Percentiles rank a stretch among this genome's conserved stretches.
Conservation (phyloP, 148 eudicot species). For the Dianthus caryophyllus region DNA sequence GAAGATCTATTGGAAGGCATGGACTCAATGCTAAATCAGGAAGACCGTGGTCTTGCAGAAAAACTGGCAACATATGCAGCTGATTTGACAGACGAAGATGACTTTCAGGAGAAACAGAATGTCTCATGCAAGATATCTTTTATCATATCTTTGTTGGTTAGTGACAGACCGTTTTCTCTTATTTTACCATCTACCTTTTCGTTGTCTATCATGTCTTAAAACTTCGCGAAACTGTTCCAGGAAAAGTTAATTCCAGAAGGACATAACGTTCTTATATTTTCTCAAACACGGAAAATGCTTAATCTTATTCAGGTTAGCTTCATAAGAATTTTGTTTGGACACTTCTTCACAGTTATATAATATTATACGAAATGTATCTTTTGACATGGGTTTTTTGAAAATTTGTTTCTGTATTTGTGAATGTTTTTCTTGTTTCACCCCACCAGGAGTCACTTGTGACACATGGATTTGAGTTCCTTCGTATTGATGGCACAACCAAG, state of each 20-base stretch:
- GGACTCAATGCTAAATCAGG: slow-evolving; percentile 68
- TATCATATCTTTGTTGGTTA: slow-evolving; percentile 72
- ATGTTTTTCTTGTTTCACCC: slow-evolving; percentile 7
- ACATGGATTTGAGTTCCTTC: slow-evolving; percentile 57
- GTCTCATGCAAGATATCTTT: slow-evolving; percentile 95
- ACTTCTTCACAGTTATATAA: too few species aligned
- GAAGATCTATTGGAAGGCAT: slow-evolving; percentile 94
- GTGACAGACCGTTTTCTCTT: slow-evolving; percentile 19
- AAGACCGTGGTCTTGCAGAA: slow-evolving; percentile 71
- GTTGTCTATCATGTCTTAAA: neutral
- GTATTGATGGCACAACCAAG: slow-evolving; percentile 96
- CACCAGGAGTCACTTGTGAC: slow-evolving; percentile 64
- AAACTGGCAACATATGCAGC: slow-evolving; percentile 86
- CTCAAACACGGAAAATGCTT: slow-evolving; percentile 97
- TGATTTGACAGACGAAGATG: slow-evolving; percentile 53
- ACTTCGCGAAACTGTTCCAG: slow-evolving; percentile 30
- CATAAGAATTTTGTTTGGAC: neutral
- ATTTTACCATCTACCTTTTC: slow-evolving; percentile 11
- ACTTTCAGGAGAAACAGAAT: slow-evolving; percentile 49
- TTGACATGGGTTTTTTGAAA: neutral
- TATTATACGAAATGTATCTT: neutral
- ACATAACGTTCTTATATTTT: slow-evolving; percentile 89
- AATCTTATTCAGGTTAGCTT: slow-evolving; percentile 75
- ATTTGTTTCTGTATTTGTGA: neutral
- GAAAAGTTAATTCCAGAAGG: slow-evolving; percentile 68